These are phyloP conservation scores for Neurospora sp. DNA, from an alignment of 495 filamentous ascomycete genomes.

Conservation along the genomic window DNA sequence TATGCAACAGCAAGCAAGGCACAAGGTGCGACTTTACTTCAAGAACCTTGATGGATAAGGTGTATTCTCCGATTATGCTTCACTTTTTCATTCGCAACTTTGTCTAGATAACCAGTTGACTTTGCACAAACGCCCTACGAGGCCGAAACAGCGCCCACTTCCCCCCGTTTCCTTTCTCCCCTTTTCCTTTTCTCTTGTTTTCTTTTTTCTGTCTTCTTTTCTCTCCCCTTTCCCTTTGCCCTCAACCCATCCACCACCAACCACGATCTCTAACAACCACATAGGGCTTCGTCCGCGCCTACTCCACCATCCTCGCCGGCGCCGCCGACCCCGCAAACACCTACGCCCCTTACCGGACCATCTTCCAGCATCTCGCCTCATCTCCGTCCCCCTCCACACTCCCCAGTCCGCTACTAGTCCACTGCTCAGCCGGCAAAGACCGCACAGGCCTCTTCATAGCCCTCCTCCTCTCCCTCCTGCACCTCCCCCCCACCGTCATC, in stretches of 20 bases:
- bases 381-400: no score
- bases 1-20: background rate
- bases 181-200: background rate
- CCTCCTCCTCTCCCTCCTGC: conserved; percentile 46
- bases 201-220: background rate
- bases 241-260: no score
- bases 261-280: no score
- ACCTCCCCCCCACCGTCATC: conserved; percentile 44
- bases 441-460: conserved; percentile 51
- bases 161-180: background rate
- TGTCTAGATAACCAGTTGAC: no score
- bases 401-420: no score
- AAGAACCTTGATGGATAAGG: background rate
- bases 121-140: background rate
- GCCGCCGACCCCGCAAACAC: conserved; percentile 22
- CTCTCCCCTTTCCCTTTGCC: no score
- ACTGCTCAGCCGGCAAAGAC: no score
- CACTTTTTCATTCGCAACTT: background rate
- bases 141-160: background rate
- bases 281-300: conserved; percentile 44
- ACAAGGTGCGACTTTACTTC: background rate
- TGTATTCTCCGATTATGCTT: background rate
- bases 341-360: conserved; percentile 30
- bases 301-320: conserved; percentile 36
- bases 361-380: conserved; percentile 31